A percentile compares a stretch with the other conserved stretches of the same genome.
Conservation (phyloP, 208 protist genomes). For the Acanthamoeba sp. region DNA sequence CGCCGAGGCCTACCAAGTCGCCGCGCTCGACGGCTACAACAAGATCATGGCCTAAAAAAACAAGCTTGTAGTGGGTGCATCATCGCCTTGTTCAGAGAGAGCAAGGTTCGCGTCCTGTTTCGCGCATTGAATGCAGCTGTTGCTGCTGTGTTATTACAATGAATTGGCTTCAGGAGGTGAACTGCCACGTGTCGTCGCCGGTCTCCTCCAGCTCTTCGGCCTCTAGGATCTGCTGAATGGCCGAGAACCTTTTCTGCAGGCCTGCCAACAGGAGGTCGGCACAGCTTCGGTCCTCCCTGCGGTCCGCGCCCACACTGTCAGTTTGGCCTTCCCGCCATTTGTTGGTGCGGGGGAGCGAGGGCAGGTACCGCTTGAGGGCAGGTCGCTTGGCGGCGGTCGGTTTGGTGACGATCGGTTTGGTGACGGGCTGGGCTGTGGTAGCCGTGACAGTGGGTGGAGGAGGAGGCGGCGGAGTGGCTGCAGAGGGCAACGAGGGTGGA, state of each 20-base stretch:
- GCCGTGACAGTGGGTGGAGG: neutral
- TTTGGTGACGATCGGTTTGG: neutral
- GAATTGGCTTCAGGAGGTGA: neutral
- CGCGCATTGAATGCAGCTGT: too few relatives aligned
- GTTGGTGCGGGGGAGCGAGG: neutral
- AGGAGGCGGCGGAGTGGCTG: neutral
- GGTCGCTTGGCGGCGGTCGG: neutral
- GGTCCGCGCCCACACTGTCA: too few relatives aligned
- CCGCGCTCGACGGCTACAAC: constrained; percentile 77
- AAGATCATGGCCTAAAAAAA: constrained; percentile 23
- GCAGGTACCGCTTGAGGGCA: neutral
- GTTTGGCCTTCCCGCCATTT: too few relatives aligned
- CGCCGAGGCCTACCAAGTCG: constrained; percentile 79
- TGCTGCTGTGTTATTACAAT: too few relatives aligned
- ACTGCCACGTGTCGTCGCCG: neutral
- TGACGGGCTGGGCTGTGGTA: neutral
- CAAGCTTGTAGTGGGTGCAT: neutral
- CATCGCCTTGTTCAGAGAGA: neutral
- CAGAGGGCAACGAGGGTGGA: neutral
- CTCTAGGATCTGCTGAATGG: constrained; percentile 5
- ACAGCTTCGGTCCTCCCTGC: neutral
- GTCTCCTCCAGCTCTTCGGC: constrained; percentile 6
- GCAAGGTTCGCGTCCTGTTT: neutral
- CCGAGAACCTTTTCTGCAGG: constrained; percentile 14
- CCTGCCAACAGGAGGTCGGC: neutral